Percentiles rank a stretch among this genome's conserved stretches.
phyloP scores from a whole-genome alignment of 106 monocot genomes.

The Platanthera guangdongensis region DNA sequence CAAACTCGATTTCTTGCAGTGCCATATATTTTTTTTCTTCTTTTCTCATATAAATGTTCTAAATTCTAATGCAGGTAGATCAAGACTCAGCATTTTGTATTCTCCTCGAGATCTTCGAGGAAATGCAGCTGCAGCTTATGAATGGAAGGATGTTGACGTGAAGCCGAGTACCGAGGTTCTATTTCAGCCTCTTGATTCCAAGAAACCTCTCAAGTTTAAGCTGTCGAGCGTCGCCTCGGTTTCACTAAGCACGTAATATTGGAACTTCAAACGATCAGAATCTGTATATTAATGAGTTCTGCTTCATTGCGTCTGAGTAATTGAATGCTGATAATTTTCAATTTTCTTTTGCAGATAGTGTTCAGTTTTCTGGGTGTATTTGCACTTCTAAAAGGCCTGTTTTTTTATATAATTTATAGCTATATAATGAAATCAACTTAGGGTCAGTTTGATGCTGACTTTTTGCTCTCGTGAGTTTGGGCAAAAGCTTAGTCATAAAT shows the following conservation, averaged over 20 bases:
- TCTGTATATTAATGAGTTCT: too few relatives aligned
- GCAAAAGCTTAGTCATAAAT: too few relatives aligned
- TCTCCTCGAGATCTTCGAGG: constrained; percentile 56
- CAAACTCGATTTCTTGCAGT: too few relatives aligned
- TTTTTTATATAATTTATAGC: too few relatives aligned
- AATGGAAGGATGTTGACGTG: constrained; percentile 54
- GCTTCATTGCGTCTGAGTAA: neutral
- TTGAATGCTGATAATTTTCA: neutral
- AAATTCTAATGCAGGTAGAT: constrained; percentile 46
- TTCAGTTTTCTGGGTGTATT: too few relatives aligned
- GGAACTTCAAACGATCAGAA: neutral
- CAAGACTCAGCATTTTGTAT: constrained; percentile 52
- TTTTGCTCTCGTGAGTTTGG: too few relatives aligned
- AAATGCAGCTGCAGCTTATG: constrained; percentile 45
- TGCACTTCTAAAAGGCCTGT: too few relatives aligned
- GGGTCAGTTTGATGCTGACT: too few relatives aligned
- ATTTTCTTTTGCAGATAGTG: too few relatives aligned
- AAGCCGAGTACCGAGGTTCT: constrained; percentile 49
- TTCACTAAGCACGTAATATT: constrained; percentile 45
- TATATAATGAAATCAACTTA: too few relatives aligned
- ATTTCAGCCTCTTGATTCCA: constrained; percentile 68
- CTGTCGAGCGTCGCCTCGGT: constrained; percentile 48
- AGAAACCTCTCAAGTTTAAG: constrained; percentile 59
- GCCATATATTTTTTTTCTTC: too few relatives aligned
- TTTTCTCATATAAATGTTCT: neutral